Evolutionary conservation across 768 basidiomycete species (phyloP).

Genomic region (Asterophora parasitica): DNA sequence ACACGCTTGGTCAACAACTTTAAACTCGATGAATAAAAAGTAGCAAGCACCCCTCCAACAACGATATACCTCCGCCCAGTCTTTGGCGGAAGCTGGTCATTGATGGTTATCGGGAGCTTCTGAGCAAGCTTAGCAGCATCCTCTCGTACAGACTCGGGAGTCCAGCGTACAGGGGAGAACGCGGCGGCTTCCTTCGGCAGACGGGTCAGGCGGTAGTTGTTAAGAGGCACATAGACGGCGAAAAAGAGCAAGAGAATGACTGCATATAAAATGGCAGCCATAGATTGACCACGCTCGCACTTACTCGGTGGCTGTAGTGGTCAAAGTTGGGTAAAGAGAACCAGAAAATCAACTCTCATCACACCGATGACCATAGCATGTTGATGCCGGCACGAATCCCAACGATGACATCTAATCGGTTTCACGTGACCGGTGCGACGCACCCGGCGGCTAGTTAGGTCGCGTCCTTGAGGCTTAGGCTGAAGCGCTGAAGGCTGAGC

Average conservation of each 20-base stretch:
- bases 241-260: constrained; percentile 16
- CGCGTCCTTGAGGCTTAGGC: too few relatives aligned
- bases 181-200: constrained; percentile 43
- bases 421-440: too few relatives aligned
- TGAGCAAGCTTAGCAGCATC: constrained; percentile 33
- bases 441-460: too few relatives aligned
- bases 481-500: too few relatives aligned
- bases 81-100: constrained; percentile 53
- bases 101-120: constrained; percentile 28
- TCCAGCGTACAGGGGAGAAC: constrained; percentile 51
- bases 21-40: neutral
- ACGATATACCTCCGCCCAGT: constrained; percentile 76
- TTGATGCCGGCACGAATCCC: too few relatives aligned
- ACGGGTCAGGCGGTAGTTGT: constrained; percentile 50
- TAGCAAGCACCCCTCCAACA: constrained; percentile 52
- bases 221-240: constrained; percentile 30
- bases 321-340: too few relatives aligned
- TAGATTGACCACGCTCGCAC: too few relatives aligned
- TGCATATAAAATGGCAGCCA: too few relatives aligned
- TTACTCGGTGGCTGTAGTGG: too few relatives aligned
- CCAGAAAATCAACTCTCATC: too few relatives aligned
- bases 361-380: too few relatives aligned
- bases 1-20: neutral
- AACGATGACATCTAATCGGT: too few relatives aligned
- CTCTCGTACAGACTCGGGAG: constrained; percentile 34